These are phyloP conservation scores for Tylopilus felleus DNA, from an alignment of 768 basidiomycete genomes.

Conservation along the genomic window DNA sequence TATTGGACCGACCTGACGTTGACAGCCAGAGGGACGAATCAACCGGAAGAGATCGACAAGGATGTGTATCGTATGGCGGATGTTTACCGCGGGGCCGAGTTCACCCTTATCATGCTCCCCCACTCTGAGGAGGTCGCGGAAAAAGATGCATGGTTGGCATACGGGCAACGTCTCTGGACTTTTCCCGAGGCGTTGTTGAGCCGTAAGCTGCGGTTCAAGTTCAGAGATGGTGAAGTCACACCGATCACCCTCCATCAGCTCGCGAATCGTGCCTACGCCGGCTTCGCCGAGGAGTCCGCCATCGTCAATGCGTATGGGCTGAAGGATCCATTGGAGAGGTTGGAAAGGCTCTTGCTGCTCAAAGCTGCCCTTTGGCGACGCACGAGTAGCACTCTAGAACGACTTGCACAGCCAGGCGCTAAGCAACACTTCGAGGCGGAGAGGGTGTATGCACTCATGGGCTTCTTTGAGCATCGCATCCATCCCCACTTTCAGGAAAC, in stretches of 20 bases:
- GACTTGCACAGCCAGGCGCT: not conserved
- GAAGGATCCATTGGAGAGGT: constrained; percentile 21
- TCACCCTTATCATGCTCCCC: constrained; percentile 23
- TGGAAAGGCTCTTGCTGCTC: constrained; percentile 21
- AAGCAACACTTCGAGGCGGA: constrained; percentile 9
- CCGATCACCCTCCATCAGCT: constrained; percentile 23
- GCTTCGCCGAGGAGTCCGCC: constrained; percentile 16
- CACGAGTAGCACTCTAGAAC: not conserved
- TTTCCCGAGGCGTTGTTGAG: constrained; percentile 18
- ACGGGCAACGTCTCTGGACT: constrained; percentile 25
- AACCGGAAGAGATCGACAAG: constrained; percentile 5
- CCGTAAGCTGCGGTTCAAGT: constrained; percentile 16
- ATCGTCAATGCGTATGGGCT: constrained; percentile 21
- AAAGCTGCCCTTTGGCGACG: constrained; percentile 25
- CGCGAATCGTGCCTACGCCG: constrained; percentile 20
- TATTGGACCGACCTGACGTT: constrained; percentile 24
- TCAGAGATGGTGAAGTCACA: constrained; percentile 9
- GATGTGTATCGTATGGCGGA: constrained; percentile 27
- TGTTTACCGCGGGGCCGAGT: constrained; percentile 19
- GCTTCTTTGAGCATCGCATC: constrained; percentile 27
- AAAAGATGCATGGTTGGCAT: constrained; percentile 10
- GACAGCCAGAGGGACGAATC: not conserved
- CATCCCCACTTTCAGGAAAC: constrained; percentile 15
- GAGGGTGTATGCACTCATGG: constrained; percentile 27
- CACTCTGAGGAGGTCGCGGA: not conserved